Percentiles rank a stretch among this genome's conserved stretches.
Conservation (phyloP, 345 rosid genomes). For the Dimocarpus longan region DNA sequence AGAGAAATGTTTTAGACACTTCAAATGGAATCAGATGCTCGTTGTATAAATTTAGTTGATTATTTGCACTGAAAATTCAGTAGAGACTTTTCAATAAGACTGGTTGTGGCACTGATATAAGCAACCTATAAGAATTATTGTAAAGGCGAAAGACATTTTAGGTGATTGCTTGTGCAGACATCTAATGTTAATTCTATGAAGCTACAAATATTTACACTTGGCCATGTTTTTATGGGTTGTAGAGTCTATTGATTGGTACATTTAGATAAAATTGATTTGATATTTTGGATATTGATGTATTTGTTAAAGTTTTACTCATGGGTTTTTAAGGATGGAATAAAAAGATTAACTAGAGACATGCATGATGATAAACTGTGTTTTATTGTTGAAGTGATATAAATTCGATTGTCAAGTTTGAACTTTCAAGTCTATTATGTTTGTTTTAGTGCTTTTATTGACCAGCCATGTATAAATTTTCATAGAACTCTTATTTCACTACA, state of each 20-base stretch:
- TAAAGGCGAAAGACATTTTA: neutral
- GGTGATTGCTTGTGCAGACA: neutral
- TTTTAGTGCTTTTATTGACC: neutral
- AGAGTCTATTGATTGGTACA: neutral
- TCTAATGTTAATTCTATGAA: neutral
- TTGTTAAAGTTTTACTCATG: neutral
- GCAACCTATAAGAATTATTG: neutral
- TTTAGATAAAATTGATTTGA: neutral
- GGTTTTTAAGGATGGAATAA: neutral
- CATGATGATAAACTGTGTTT: neutral
- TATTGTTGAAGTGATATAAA: neutral
- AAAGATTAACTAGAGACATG: neutral
- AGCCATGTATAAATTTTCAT: neutral
- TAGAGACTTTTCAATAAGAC: neutral
- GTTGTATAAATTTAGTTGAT: too few relatives aligned
- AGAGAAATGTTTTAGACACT: neutral
- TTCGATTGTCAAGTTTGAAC: neutral
- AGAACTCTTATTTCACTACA: neutral
- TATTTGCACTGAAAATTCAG: too few relatives aligned
- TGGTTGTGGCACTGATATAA: neutral
- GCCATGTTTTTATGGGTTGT: neutral
- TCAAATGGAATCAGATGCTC: neutral
- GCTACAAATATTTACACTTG: neutral
- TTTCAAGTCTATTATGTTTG: neutral
- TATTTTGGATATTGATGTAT: neutral